A percentile compares a stretch with the other conserved stretches of the same genome.
phyloP scores from a whole-genome alignment of 345 rosid genomes.

The Gossypium herbaceum region DNA sequence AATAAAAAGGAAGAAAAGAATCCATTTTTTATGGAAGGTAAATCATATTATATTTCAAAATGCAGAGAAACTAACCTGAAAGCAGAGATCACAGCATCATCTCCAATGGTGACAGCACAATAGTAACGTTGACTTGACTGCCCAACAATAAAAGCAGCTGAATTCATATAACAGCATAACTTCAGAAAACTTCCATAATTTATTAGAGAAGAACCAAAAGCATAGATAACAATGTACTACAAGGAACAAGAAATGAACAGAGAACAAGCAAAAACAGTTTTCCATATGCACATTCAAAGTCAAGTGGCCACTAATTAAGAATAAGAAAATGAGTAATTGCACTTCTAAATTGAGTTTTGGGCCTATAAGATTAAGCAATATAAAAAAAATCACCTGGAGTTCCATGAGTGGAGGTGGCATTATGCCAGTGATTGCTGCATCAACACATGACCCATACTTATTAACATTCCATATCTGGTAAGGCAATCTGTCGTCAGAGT shows the following conservation, averaged over 20 bases:
- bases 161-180: constrained; percentile 57
- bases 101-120: constrained; percentile 87
- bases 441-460: constrained; percentile 74
- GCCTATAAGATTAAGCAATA: constrained; percentile 6
- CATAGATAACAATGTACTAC: constrained; percentile 8
- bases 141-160: constrained; percentile 93
- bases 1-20: neutral
- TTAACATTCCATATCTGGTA: constrained; percentile 87
- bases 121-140: constrained; percentile 97
- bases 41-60: neutral
- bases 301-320: neutral
- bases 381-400: constrained; percentile 52
- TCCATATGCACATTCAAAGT: neutral
- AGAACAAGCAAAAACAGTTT: neutral
- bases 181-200: constrained; percentile 36
- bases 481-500: constrained; percentile 46
- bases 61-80: constrained; percentile 55
- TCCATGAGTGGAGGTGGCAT: constrained; percentile 95
- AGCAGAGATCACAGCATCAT: constrained; percentile 92
- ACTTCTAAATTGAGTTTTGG: neutral
- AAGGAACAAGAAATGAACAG: neutral
- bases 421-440: constrained; percentile 84
- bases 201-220: constrained; percentile 25
- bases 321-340: neutral
- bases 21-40: neutral